Evolutionary conservation across 768 basidiomycete genomes (phyloP), one percentile per base, ranked within the genome.

Genomic region (Termitomyces sp.): DNA sequence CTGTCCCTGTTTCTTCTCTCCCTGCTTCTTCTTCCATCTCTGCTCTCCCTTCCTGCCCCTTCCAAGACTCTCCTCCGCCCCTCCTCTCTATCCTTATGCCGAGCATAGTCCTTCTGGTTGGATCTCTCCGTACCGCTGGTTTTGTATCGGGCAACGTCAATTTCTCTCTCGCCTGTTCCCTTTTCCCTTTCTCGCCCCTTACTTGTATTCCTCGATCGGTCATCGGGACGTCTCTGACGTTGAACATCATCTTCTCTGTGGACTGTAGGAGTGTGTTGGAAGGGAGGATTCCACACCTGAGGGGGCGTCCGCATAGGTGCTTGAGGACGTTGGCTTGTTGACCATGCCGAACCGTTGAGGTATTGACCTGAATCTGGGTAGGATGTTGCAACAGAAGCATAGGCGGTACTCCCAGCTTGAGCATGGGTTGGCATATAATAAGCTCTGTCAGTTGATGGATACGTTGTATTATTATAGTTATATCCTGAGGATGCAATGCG

Each of bases 51-150:
- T 22, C 23, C 47, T 7, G 35, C 29, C 29, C 29, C 29, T 9
- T 49, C 25, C 6, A 18, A 38, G n/a, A 13, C 35, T 7, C 23
- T 18, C 48, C 23, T 49, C 6, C 7, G 35, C 23, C 38, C 35
- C 50, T 67, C 54, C 16, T 60, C 57, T 59, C 59, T 58, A 27
- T 56, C 58, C 31, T 60, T 47, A 25, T 69, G 66, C 41, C 62
- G 67, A 31, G 56, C 56, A 33, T 57, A 52, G 49, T 50, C 56
- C 31, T 32, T 36, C 40, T 31, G 25, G 18, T n/a, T 32, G 20
- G 18, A 23, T 43, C 27, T 59, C 36, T 53, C 58, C 42, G 15
- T 7, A n/a, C 52, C 56, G 61, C 51, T 60, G 66, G 50, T n/a
- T 44, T 43, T 23, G 25, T 54, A 39, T 16, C 20, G 43, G 0